Conservation (phyloP, 2,329 filamentous ascomycete species). For the Xylaria sp. region DNA sequence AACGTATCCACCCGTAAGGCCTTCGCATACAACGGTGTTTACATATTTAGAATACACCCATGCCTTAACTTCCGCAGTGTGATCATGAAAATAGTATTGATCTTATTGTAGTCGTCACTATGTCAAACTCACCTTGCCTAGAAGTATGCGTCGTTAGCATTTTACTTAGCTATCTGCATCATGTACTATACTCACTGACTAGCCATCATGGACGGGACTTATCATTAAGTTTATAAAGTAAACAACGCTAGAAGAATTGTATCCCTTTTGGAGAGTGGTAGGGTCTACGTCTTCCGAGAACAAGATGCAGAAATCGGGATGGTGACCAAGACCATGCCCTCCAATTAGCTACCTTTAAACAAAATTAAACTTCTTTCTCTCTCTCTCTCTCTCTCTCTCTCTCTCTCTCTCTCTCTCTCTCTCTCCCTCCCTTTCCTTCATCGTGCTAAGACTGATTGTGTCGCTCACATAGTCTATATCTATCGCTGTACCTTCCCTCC, state of each 20-base stretch:
- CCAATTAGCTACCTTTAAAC: constrained; percentile 2
- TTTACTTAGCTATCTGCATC: background rate
- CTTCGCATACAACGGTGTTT: background rate
- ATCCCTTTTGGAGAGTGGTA: no score
- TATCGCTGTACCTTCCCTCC: background rate
- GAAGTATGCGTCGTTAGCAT: background rate
- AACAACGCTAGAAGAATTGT: constrained; percentile 12
- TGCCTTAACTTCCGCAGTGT: background rate
- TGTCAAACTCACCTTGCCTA: background rate
- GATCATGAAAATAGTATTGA: background rate
- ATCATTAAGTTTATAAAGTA: no score
- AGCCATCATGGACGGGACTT: background rate
- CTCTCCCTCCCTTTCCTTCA: background rate
- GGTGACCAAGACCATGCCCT: background rate
- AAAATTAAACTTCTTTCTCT: background rate
- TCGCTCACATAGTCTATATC: background rate
- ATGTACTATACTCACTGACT: background rate
- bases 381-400: no score
- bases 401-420: no score
- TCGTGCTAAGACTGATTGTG: background rate
- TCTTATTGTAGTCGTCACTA: background rate
- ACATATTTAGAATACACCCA: background rate
- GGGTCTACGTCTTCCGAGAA: background rate
- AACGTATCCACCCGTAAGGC: background rate
- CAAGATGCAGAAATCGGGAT: constrained; percentile 5